Base-by-base conservation (phyloP, 75 land plant genomes). In the Picea glauca region DNA sequence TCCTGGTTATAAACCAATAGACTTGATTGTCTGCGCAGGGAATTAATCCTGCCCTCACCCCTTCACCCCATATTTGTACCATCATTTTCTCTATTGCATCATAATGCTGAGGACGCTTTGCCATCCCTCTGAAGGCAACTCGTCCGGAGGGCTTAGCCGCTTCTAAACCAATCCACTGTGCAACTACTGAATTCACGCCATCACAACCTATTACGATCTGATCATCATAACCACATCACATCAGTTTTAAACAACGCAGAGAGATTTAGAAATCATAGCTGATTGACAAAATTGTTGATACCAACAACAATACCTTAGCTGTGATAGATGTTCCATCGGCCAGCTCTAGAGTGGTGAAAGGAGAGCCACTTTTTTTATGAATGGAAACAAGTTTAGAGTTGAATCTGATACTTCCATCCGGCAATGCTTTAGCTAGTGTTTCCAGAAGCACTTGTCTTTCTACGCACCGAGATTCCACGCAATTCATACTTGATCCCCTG, bases 191-290 rank as follows among this genome's bases (percentile, higher is more conserved):
- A 70, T 87, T 86, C 58, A 88, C 83, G 33, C 96, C 96, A 77
- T 93, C 96, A 68, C 90, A 84, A 9, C 96, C 96, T 30, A 91
- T 77, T 75, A 93, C 75, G 2, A 86, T 89, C 96, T 91, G 81
- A 40, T 40, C 5, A 4, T 40, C 43, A 40, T 40, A 38, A 38
- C 3, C 43, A 40, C 43, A 4, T 38, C 40, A 3, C 40, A 38
- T 40, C 43, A 40, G 5, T 4, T 40, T 5, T 4, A 0, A 40
- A 4, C 5, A 40, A 4, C 0, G 3, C 5, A 3, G 5, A 38
- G 40, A 38, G 40, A 46, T 9, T 50, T 50, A 50, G 12, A 50
- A 50, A 50, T 50, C 56, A 50, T 9, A 8, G n/a, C n/a, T n/a
- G n/a, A n/a, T n/a, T n/a, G 12, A 50, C 11, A 9, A 50, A 50